Base-by-base conservation (phyloP, 768 basidiomycete genomes). In the Lactifluus volemus region DNA sequence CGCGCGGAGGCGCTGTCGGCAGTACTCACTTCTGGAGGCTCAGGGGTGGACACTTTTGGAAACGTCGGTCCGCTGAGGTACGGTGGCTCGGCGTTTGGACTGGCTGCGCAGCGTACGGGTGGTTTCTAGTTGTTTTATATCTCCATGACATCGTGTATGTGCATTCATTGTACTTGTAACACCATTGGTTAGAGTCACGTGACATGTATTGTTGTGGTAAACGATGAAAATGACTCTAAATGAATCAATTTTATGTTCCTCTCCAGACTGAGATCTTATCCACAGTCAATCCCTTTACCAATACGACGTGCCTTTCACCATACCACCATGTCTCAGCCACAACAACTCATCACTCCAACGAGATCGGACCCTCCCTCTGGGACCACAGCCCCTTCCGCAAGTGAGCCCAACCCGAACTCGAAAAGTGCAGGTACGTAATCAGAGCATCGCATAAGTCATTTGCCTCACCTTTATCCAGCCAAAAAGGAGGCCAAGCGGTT, bases 401-500 rank as follows among this genome's bases (percentile, higher is more conserved):
- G n/a, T 19, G 63, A 61, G 36, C 49, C 67, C 5, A 64, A 42
- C 15, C 57, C 66, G 21, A 72, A 58, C 34, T 72, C 78, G 2
- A 79, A 80, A 65, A 77, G 65, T 52, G 75, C 77, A 63, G 78
- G 79, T 72, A 42, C 52, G 73, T 66, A 7, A 36, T 55, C 49
- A 19, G 8, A 12, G 0, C n/a, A 12, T 25, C 14, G 3, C 4
- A 44, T 36, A 21, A 19, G 17, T 19, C 21, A 42, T 42, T 12
- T 9, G 3, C 10, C 9, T 30, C 25, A 55, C 11, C 7, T 38
- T 19, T 12, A 30, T 55, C n/a, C 67, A 88, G 88, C 84, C 1
- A 93, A 93, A 76, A 94, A 91, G 69, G 89, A 92, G 68, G 89
- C 90, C 14, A 92, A 92, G 70, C 75, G 84, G 30, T 72, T 86